A percentile compares a stretch with the other conserved stretches of the same genome.
Conservation (phyloP, 345 rosid genomes). For the Hirschfeldia incana region DNA sequence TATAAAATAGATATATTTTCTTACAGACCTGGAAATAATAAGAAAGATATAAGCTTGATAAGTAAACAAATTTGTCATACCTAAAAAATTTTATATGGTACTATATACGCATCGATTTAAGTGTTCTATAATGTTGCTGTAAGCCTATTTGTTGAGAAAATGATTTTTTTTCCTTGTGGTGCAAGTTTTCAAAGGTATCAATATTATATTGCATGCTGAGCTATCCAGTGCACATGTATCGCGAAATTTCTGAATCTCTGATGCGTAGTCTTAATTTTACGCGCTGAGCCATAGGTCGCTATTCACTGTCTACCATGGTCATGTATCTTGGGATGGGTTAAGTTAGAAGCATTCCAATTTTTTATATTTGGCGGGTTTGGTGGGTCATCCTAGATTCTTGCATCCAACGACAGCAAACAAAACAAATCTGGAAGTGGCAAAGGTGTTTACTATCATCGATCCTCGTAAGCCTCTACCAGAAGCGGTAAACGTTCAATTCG, state of each 20-base stretch:
- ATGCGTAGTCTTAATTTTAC: background rate
- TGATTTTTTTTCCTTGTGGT: background rate
- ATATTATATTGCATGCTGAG: background rate
- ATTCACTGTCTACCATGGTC: background rate
- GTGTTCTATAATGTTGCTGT: background rate
- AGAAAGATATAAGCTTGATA: background rate
- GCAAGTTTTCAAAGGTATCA: background rate
- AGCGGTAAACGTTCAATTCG: no score
- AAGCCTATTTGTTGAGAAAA: background rate
- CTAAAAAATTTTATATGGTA: background rate
- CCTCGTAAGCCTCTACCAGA: no score
- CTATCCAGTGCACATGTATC: background rate
- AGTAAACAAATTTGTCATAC: background rate
- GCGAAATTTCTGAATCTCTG: background rate
- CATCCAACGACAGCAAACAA: no score
- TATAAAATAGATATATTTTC: background rate
- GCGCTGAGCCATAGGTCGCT: background rate
- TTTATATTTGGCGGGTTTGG: no score
- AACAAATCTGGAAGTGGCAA: no score
- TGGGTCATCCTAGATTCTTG: no score
- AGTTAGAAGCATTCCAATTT: background rate
- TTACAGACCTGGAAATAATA: background rate
- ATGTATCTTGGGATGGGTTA: background rate
- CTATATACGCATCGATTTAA: background rate
- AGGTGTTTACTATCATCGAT: no score